Conservation (phyloP, 805 yeast species). For the Starmerella vaccinii region DNA sequence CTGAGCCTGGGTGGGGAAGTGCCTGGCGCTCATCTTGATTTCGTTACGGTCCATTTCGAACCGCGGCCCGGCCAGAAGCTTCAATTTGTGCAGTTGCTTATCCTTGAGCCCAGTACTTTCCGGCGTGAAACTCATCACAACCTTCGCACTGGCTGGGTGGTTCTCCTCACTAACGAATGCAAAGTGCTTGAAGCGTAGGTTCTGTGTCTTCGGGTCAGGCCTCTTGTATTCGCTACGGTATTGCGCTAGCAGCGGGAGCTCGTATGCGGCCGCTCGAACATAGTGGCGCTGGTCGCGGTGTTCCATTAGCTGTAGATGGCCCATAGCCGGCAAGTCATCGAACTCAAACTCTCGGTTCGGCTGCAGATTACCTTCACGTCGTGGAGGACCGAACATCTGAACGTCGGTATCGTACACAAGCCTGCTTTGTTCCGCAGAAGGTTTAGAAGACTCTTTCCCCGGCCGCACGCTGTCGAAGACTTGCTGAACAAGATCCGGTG, state of each 20-base stretch:
- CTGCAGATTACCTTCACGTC: constrained; percentile 15
- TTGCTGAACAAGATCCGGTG: constrained; percentile 23
- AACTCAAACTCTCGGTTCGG: constrained; percentile 35
- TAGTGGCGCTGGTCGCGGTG: constrained; percentile 67
- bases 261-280: constrained; percentile 80
- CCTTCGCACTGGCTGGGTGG: constrained; percentile 55
- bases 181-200: constrained; percentile 55
- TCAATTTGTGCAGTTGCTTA: constrained; percentile 59
- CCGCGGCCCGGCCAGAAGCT: constrained; percentile 67
- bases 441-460: not conserved
- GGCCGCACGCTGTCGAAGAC: constrained; percentile 24
- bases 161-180: constrained; percentile 64
- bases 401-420: constrained; percentile 22
- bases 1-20: constrained; percentile 69
- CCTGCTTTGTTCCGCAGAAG: constrained; percentile 4
- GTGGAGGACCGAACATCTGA: constrained; percentile 25
- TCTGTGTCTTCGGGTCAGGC: constrained; percentile 25
- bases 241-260: constrained; percentile 73
- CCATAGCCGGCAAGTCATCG: constrained; percentile 58
- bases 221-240: constrained; percentile 60
- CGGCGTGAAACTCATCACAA: constrained; percentile 47
- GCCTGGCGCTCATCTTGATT: constrained; percentile 55
- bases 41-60: constrained; percentile 52
- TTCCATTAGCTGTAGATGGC: constrained; percentile 60
- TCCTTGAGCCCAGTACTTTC: constrained; percentile 36